These are phyloP conservation scores for Penicillium taxi DNA, from an alignment of 495 filamentous ascomycete genomes.

Conservation along the genomic window DNA sequence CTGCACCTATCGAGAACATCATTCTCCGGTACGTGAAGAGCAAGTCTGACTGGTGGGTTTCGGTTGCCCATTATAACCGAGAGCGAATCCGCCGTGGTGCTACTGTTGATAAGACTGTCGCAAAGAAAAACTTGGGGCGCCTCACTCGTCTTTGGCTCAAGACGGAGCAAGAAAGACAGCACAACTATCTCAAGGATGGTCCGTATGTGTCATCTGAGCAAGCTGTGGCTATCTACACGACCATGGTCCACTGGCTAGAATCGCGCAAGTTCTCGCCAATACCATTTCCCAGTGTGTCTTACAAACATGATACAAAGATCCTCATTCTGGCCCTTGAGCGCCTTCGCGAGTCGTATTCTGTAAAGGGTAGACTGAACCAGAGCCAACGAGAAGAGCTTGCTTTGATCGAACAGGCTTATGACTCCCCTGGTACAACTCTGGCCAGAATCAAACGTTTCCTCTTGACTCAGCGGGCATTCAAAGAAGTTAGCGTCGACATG, in stretches of 20 bases:
- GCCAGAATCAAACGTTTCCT: conserved; percentile 97
- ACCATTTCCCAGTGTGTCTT: conserved; percentile 97
- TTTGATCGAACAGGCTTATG: conserved; percentile 96
- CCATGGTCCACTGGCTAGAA: conserved; percentile 98
- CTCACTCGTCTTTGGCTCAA: conserved; percentile 96
- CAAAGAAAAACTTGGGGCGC: conserved; percentile 97
- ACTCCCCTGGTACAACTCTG: conserved; percentile 92
- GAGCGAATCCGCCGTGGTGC: conserved; percentile 93
- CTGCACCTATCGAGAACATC: conserved; percentile 96
- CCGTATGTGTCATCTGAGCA: conserved; percentile 98
- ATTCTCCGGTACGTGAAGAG: conserved; percentile 97
- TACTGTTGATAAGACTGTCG: conserved; percentile 97
- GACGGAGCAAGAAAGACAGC: conserved; percentile 95
- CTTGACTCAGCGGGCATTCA: conserved; percentile 94
- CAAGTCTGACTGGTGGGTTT: conserved; percentile 99
- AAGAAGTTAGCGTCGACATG: conserved; percentile 99
- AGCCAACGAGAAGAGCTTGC: conserved; percentile 96
- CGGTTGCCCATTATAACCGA: conserved; percentile 96
- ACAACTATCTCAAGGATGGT: conserved; percentile 99
- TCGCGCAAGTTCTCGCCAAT: conserved; percentile 97
- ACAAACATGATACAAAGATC: conserved; percentile 99
- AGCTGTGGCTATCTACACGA: conserved; percentile 97
- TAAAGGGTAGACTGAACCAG: conserved; percentile 95
- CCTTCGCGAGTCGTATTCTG: conserved; percentile 91
- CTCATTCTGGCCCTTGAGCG: conserved; percentile 93